Evolutionary conservation across 768 basidiomycete genomes (phyloP), one percentile per base, ranked within the genome.

Genomic region (Ramaria sp.): DNA sequence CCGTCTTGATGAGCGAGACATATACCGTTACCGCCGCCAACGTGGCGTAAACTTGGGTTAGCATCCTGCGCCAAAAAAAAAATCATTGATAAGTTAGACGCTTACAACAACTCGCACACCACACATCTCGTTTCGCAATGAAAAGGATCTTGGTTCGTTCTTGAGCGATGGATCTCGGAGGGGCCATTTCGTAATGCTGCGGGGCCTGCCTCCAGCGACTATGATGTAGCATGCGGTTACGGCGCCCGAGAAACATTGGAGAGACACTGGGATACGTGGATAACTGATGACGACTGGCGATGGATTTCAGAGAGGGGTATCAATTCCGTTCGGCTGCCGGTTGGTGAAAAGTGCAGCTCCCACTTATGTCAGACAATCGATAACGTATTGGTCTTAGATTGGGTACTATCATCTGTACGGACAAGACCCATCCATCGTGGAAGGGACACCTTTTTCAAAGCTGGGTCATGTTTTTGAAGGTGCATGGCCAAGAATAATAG

Each of bases 21-120:
- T 78, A 44, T 74, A 78, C 61, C 73, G 78, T 36, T 84, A 79
- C 67, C 75, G 88, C 58, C 83, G 81, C 61, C 86, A 87, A 61
- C 74, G 81, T 51, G 88, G 88, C n/a, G 81, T 89, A 5, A 91
- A 91, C 65, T 76, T 91, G 9, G 88, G 88, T 82, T 64, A 64
- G 74, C 66, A 58, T 28, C 30, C 57, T 28, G 34, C 22, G 5
- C 5, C 30, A 32, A 32, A n/a, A n/a, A n/a, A n/a, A n/a, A n/a
- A n/a, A n/a, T n/a, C n/a, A n/a, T 13, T 34, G 32, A 34, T 9
- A 34, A 13, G 32, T 34, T n/a, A n/a, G 32, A 34, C 2, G 7
- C 8, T 34, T 34, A 8, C 32, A 34, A 34, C 32, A n/a, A n/a
- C n/a, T n/a, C n/a, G 30, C 28, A 38, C 27, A 56, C 48, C 30